Percentiles rank a stretch among this genome's conserved stretches.
phyloP scores from a whole-genome alignment of 2,329 filamentous ascomycete genomes.

The Delphinella strobiligena region DNA sequence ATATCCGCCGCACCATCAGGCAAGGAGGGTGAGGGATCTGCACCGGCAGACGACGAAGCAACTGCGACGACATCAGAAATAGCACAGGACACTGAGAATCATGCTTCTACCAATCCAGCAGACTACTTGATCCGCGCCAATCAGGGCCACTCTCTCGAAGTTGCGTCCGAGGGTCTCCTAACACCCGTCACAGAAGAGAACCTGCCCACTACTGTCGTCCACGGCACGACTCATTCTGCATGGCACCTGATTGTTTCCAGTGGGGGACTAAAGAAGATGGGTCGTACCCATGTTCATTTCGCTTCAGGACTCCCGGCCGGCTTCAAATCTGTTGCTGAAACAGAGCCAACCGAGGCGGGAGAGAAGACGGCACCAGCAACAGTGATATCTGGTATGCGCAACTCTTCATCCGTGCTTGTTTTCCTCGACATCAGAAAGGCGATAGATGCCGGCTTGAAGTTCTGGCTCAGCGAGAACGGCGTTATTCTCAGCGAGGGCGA shows the following conservation, averaged over 20 bases:
- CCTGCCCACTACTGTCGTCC: conserved; percentile 47
- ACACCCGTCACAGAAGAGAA: conserved; percentile 47
- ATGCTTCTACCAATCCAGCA: conserved; percentile 39
- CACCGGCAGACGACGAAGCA: conserved; percentile 1
- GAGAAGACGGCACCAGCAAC: conserved; percentile 38
- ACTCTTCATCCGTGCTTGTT: conserved; percentile 50
- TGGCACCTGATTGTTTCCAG: conserved; percentile 64
- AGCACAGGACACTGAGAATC: conserved; percentile 20
- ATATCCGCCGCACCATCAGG: conserved; percentile 19
- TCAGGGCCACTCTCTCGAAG: conserved; percentile 79
- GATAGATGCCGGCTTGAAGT: conserved; percentile 62
- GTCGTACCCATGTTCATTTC: conserved; percentile 81
- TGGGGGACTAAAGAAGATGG: conserved; percentile 73
- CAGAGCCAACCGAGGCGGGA: conserved; percentile 17
- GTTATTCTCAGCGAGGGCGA: conserved; percentile 36
- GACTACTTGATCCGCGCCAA: conserved; percentile 87
- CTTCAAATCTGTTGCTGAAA: conserved; percentile 20
- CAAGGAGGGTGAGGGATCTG: neutral
- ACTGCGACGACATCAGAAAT: conserved; percentile 11
- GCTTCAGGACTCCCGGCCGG: conserved; percentile 55
- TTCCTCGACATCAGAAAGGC: conserved; percentile 68
- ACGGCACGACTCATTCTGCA: conserved; percentile 77
- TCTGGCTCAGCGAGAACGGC: conserved; percentile 39
- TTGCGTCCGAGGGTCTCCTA: conserved; percentile 60
- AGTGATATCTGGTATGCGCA: conserved; percentile 41